Conservation (phyloP, 352 stramenopile species). For the Globisporangium nunn region DNA sequence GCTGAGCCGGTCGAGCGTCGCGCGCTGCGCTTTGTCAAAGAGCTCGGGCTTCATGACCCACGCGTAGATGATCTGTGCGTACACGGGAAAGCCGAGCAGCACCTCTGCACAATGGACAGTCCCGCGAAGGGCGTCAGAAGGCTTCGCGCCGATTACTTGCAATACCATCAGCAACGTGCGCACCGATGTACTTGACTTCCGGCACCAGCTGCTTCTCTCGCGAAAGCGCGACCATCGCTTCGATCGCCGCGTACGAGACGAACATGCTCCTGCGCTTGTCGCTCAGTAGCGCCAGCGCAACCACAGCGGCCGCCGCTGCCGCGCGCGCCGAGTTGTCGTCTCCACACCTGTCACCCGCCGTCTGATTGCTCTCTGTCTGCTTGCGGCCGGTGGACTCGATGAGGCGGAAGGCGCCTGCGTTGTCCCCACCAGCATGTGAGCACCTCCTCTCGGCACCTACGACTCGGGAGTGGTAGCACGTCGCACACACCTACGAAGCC, state of each 20-base stretch:
- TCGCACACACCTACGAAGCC: slow-evolving; percentile 39
- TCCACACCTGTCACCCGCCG: neutral
- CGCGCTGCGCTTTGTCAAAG: slow-evolving; percentile 38
- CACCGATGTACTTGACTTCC: slow-evolving; percentile 46
- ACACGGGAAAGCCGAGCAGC: slow-evolving; percentile 24
- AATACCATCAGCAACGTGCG: neutral
- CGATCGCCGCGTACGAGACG: slow-evolving; percentile 42
- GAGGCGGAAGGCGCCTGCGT: slow-evolving; percentile 32
- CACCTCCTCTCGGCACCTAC: neutral
- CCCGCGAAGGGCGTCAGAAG: neutral
- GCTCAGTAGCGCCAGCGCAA: slow-evolving; percentile 40
- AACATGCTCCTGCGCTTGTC: slow-evolving; percentile 35
- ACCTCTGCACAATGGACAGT: slow-evolving; percentile 22
- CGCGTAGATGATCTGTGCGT: slow-evolving; percentile 47
- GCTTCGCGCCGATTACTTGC: neutral
- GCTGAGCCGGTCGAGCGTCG: slow-evolving; percentile 44
- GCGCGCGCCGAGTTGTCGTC: slow-evolving; percentile 27
- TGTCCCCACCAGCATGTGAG: neutral
- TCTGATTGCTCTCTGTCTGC: neutral
- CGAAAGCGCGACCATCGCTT: slow-evolving; percentile 32
- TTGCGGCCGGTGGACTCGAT: slow-evolving; percentile 29
- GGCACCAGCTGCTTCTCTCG: slow-evolving; percentile 22
- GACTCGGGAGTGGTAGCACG: neutral
- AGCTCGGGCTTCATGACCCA: slow-evolving; percentile 55
- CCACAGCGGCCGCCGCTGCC: slow-evolving; percentile 22